phyloP scores from a whole-genome alignment of 345 rosid genomes.

The Brassica napus region Da-Ae NC_063450.1:10221001-10221500 shows the following conservation, averaged over 20 bases:
- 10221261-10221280: slow-evolving; percentile 90
- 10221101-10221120: slow-evolving; percentile 57
- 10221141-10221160: slow-evolving; percentile 93
- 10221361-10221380: slow-evolving; percentile 79
- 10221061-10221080: slow-evolving; percentile 72
- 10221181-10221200: neutral
- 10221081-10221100: slow-evolving; percentile 73
- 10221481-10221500: neutral
- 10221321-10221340: slow-evolving; percentile 89
- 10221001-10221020: slow-evolving; percentile 79
- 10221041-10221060: slow-evolving; percentile 76
- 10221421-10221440: slow-evolving; percentile 26
- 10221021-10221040: slow-evolving; percentile 88
- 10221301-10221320: slow-evolving; percentile 94
- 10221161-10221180: slow-evolving; percentile 48
- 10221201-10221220: neutral
- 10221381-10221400: slow-evolving; percentile 84
- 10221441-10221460: slow-evolving; percentile 8
- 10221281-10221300: slow-evolving; percentile 79
- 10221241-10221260: slow-evolving; percentile 91
- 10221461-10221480: neutral
- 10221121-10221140: slow-evolving; percentile 75
- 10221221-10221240: slow-evolving; percentile 54
- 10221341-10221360: slow-evolving; percentile 84
- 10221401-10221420: slow-evolving; percentile 83